A percentile compares a stretch with the other conserved stretches of the same genome.
These are phyloP conservation scores for Saccharomyces hybrid DNA, from an alignment of 1,139 yeast genomes.

Conservation along the genomic window DNA sequence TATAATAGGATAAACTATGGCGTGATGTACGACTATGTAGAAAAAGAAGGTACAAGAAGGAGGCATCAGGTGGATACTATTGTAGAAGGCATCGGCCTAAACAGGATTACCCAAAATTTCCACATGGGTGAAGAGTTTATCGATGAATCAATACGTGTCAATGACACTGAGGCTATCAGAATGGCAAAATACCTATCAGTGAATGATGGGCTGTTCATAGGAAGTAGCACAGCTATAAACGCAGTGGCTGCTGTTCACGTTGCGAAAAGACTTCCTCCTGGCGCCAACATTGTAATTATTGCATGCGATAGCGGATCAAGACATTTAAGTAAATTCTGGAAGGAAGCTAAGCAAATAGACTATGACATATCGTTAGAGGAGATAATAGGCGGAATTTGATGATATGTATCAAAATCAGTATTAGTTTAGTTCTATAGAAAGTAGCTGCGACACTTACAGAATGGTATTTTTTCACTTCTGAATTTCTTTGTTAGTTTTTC, in stretches of 20 bases:
- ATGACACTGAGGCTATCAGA: slow-evolving; percentile 69
- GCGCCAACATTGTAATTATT: slow-evolving; percentile 71
- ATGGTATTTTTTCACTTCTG: not conserved
- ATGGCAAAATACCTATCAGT: slow-evolving; percentile 83
- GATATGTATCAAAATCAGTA: not conserved
- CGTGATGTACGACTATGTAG: slow-evolving; percentile 86
- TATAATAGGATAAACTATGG: slow-evolving; percentile 79
- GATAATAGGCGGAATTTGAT: slow-evolving; percentile 9
- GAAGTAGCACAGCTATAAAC: slow-evolving; percentile 85
- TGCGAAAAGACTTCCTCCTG: slow-evolving; percentile 53
- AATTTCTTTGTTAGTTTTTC: not conserved
- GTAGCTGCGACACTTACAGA: not conserved
- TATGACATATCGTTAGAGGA: slow-evolving; percentile 31
- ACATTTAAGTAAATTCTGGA: slow-evolving; percentile 91
- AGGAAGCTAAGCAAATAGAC: slow-evolving; percentile 41
- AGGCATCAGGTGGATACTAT: slow-evolving; percentile 94
- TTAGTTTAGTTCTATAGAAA: not conserved
- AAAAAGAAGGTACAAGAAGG: slow-evolving; percentile 86
- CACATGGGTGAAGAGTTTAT: slow-evolving; percentile 59
- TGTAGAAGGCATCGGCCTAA: slow-evolving; percentile 89
- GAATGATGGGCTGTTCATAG: slow-evolving; percentile 84
- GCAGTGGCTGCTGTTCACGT: slow-evolving; percentile 79
- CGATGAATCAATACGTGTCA: slow-evolving; percentile 72
- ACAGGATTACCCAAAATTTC: slow-evolving; percentile 77
- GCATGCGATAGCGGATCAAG: slow-evolving; percentile 91